Evolutionary conservation across 495 filamentous ascomycete genomes (phyloP), one percentile per base, ranked within the genome.

Genomic region (Annulohypoxylon maeteangense): DNA sequence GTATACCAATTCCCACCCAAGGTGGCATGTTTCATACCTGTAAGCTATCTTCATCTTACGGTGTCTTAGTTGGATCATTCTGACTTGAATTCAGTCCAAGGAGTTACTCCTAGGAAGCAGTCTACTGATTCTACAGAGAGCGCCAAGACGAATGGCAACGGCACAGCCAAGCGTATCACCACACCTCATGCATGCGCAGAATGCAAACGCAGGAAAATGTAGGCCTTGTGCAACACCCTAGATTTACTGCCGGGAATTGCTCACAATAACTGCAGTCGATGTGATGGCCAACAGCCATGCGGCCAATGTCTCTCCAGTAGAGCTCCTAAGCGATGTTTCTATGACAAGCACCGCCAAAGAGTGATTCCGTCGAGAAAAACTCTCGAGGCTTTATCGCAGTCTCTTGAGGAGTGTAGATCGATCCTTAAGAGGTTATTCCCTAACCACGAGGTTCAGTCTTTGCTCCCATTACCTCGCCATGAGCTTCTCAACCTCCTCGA

Each of bases 181-280:
- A 88, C 85, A 55, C 85, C 85, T 36, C 86, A 88, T 68, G 86
- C 86, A 50, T 88, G 86, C 75, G 85, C 85, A 60, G 86, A 88
- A 74, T 88, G 86, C 78, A 87, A 88, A 74, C 79, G 86, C 42
- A 83, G 86, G 53, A 88, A 88, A 76, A 88, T 88, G 83, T 85
- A 81, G 69, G 82, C 34, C 51, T 59, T 48, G 20, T 65, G 40
- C 31, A 40, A 42, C 66, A 58, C 11, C 34, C n/a, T 18, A 14
- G 50, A 58, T 67, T 2, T 42, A 54, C 4, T 22, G 29, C 25
- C 14, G 10, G 45, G 31, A 20, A 51, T 57, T 53, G 40, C 79
- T 81, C 77, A 81, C 71, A 40, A 32, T 51, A 8, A 47, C 34
- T 40, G 51, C 64, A 84, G 82, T 62, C 82, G 86, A 68, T 88